Evolutionary conservation across 2,329 filamentous ascomycete genomes (phyloP).

Genomic region (Didymellaceae sp.): DNA sequence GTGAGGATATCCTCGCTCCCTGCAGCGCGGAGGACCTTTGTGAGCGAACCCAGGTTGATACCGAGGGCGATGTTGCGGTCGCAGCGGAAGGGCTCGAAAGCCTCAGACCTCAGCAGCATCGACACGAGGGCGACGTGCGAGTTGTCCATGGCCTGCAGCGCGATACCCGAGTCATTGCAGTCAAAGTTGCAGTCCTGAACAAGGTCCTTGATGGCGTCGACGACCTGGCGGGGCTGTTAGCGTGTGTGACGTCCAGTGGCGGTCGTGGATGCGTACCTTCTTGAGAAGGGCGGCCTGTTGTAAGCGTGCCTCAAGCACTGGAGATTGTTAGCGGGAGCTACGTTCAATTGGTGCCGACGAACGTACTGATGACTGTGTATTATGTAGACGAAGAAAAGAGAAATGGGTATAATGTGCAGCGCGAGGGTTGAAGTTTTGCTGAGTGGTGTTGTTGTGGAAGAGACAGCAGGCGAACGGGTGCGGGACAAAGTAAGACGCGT

Average conservation of each 20-base stretch:
- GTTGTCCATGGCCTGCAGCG: slow-evolving; percentile 99
- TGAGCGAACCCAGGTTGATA: slow-evolving; percentile 94
- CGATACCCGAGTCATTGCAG: slow-evolving; percentile 99
- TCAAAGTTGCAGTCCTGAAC: slow-evolving; percentile 99
- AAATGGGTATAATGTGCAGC: not conserved
- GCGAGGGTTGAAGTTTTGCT: not conserved
- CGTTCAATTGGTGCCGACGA: not conserved
- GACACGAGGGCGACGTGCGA: slow-evolving; percentile 98
- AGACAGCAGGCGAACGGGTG: slow-evolving; percentile 7
- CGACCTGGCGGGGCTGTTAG: slow-evolving; percentile 66
- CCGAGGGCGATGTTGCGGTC: slow-evolving; percentile 98
- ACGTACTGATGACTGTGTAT: slow-evolving; percentile 17
- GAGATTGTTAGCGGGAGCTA: slow-evolving; percentile 25
- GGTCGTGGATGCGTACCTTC: slow-evolving; percentile 67
- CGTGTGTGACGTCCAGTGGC: not conserved
- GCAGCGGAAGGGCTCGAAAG: slow-evolving; percentile 94
- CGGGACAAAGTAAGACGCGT: slow-evolving; percentile 14
- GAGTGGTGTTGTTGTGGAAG: slow-evolving; percentile 8
- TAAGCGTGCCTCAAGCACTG: slow-evolving; percentile 96
- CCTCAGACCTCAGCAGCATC: slow-evolving; percentile 97
- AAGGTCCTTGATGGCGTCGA: slow-evolving; percentile 98
- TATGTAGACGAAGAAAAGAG: slow-evolving; percentile 2
- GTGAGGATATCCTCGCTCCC: slow-evolving; percentile 95
- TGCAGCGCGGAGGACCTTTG: slow-evolving; percentile 94
- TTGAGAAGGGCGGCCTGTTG: slow-evolving; percentile 93